These are phyloP conservation scores for Chaetomiaceae sp. DNA, from an alignment of 2,329 filamentous ascomycete species.

Conservation along the genomic window DNA sequence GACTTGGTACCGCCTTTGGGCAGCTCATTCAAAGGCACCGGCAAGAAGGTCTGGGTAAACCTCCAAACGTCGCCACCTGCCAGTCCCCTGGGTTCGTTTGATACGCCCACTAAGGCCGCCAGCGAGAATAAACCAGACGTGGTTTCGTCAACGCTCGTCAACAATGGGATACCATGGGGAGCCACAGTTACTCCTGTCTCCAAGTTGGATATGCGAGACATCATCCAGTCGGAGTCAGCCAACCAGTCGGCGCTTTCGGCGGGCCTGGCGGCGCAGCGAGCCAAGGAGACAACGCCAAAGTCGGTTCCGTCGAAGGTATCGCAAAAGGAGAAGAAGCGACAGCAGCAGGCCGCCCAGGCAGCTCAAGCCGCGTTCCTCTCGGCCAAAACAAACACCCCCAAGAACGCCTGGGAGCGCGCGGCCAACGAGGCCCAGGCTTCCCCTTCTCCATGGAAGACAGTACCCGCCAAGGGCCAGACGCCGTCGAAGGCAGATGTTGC, in stretches of 20 bases:
- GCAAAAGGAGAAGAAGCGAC: slow-evolving; percentile 86
- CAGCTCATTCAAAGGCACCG: slow-evolving; percentile 30
- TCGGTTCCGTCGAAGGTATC: slow-evolving; percentile 59
- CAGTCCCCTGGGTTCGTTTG: background rate
- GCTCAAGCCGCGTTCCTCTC: slow-evolving; percentile 17
- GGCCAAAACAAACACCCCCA: slow-evolving; percentile 25
- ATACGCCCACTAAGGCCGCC: background rate
- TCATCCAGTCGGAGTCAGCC: slow-evolving; percentile 57
- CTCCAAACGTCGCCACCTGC: slow-evolving; percentile 1
- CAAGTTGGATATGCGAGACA: slow-evolving; percentile 69
- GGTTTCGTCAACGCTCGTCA: slow-evolving; percentile 16
- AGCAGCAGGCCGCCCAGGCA: slow-evolving; percentile 53
- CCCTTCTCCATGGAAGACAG: slow-evolving; percentile 61
- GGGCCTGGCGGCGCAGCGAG: slow-evolving; percentile 46
- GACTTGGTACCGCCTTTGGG: slow-evolving; percentile 29
- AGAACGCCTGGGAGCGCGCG: slow-evolving; percentile 41
- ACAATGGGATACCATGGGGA: slow-evolving; percentile 43
- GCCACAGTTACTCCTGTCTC: slow-evolving; percentile 45
- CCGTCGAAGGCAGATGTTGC: slow-evolving; percentile 37
- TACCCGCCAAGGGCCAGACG: slow-evolving; percentile 40
- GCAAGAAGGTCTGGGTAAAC: slow-evolving; percentile 13
- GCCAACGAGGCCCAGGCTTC: slow-evolving; percentile 36
- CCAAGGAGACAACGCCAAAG: slow-evolving; percentile 34
- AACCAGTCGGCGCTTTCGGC: slow-evolving; percentile 47
- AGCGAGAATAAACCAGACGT: slow-evolving; percentile 1